phyloP scores from a whole-genome alignment of 441 rosid genomes.

The Hura crepitans region DNA sequence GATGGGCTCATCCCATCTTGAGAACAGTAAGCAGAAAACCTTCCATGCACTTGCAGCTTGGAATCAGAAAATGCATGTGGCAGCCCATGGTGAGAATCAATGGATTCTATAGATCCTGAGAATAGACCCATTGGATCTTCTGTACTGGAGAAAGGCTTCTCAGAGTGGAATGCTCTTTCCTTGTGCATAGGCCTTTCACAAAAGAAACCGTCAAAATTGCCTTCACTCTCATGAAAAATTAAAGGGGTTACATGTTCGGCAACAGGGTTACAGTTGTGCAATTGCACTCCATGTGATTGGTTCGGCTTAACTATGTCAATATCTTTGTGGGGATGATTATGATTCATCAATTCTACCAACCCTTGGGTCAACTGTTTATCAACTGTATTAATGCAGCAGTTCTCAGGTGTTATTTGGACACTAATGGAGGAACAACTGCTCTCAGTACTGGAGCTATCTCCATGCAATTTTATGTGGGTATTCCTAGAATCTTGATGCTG shows the following conservation, averaged over 20 bases:
- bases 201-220: conserved; percentile 28
- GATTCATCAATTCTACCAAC: conserved; percentile 26
- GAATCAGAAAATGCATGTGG: conserved; percentile 69
- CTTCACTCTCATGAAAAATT: conserved; percentile 25
- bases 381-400: conserved; percentile 21
- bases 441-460: conserved; percentile 43
- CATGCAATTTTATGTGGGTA: conserved; percentile 29
- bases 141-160: conserved; percentile 32
- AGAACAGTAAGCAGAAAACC: conserved; percentile 43
- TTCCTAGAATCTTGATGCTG: conserved; percentile 38
- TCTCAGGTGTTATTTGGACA: conserved; percentile 39
- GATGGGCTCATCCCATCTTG: conserved; percentile 52
- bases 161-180: conserved; percentile 38
- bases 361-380: conserved; percentile 24
- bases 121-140: conserved; percentile 37
- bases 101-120: conserved; percentile 46
- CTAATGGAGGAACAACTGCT: conserved; percentile 45
- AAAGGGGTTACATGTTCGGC: conserved; percentile 23
- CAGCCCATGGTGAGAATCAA: conserved; percentile 42
- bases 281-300: conserved; percentile 31
- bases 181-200: conserved; percentile 33
- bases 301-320: conserved; percentile 31
- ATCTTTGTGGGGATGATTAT: conserved; percentile 30
- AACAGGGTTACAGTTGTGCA: conserved; percentile 26
- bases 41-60: conserved; percentile 50